A percentile compares a stretch with the other conserved stretches of the same genome.
These are phyloP conservation scores for Bremia lactucae DNA, from an alignment of 352 stramenopile genomes.

Conservation along the genomic window DNA sequence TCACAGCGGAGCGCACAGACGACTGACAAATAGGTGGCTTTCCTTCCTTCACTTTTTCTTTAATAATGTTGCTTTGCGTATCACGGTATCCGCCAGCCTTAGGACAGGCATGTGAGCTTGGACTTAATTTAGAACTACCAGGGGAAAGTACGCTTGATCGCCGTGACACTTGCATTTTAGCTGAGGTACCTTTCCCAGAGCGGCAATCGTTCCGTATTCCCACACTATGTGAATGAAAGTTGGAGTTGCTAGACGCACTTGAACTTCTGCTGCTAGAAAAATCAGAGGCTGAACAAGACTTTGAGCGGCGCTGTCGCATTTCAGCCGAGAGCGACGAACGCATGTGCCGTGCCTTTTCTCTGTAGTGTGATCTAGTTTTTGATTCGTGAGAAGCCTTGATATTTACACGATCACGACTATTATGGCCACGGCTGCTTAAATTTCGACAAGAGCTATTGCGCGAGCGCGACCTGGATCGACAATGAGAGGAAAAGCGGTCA, in stretches of 20 bases:
- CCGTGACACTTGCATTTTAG: slow-evolving; percentile 1
- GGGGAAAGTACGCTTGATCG: slow-evolving; percentile 1
- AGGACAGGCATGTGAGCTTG: neutral
- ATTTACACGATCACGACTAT: slow-evolving; percentile 8
- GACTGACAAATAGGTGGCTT: slow-evolving; percentile 6
- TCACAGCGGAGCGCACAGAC: slow-evolving; percentile 10
- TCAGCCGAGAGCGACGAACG: slow-evolving; percentile 2
- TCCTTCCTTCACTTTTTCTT: slow-evolving; percentile 8
- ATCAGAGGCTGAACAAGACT: slow-evolving; percentile 18
- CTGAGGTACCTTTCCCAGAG: neutral
- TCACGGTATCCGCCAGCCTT: neutral
- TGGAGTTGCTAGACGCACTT: slow-evolving; percentile 3
- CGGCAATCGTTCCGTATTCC: slow-evolving; percentile 6
- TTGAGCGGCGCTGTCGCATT: slow-evolving; percentile 14
- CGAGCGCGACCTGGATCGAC: slow-evolving; percentile 13
- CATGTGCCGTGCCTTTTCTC: slow-evolving; percentile 3
- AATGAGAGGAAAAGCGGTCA: slow-evolving; percentile 20
- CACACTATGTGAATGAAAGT: slow-evolving; percentile 13
- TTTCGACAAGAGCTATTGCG: slow-evolving; percentile 8
- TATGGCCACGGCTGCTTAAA: slow-evolving; percentile 6
- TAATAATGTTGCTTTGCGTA: slow-evolving; percentile 1
- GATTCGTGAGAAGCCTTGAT: slow-evolving; percentile 2
- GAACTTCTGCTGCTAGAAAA: slow-evolving; percentile 8
- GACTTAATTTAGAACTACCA: slow-evolving; percentile 6
- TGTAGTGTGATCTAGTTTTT: slow-evolving; percentile 6